Conservation (phyloP, 805 yeast species). For the Candida succiphila region DNA sequence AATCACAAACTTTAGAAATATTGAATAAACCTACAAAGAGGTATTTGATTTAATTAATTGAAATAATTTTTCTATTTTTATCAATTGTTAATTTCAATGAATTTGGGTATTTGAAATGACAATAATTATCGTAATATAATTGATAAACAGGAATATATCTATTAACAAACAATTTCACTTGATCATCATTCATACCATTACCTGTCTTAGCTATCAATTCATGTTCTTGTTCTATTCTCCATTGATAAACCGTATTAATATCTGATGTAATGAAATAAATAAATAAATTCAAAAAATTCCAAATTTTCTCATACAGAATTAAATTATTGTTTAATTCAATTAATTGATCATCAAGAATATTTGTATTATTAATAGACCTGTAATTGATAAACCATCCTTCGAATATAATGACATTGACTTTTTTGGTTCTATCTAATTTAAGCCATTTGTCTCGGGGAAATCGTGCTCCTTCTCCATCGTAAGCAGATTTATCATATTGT, state of each 20-base stretch:
- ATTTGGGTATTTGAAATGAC: neutral
- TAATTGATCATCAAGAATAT: constrained; percentile 12
- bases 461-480: constrained; percentile 76
- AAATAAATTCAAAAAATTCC: constrained; percentile 52
- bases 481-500: constrained; percentile 65
- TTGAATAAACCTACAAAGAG: too few relatives aligned
- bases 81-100: constrained; percentile 9
- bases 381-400: constrained; percentile 99
- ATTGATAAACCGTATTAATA: constrained; percentile 54
- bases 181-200: constrained; percentile 68
- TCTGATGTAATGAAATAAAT: constrained; percentile 52
- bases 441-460: constrained; percentile 29
- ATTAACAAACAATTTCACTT: constrained; percentile 61
- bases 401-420: constrained; percentile 58
- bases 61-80: constrained; percentile 10
- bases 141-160: constrained; percentile 83
- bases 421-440: constrained; percentile 10
- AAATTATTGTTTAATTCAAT: constrained; percentile 43
- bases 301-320: constrained; percentile 35
- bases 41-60: too few relatives aligned
- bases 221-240: constrained; percentile 79
- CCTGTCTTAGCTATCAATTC: constrained; percentile 44
- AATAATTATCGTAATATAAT: constrained; percentile 37
- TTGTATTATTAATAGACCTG: constrained; percentile 10
- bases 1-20: too few relatives aligned